Evolutionary conservation across 805 yeast species (phyloP), one percentile per base, ranked within the genome.

Genomic region (Metschnikowia picachoensis): DNA sequence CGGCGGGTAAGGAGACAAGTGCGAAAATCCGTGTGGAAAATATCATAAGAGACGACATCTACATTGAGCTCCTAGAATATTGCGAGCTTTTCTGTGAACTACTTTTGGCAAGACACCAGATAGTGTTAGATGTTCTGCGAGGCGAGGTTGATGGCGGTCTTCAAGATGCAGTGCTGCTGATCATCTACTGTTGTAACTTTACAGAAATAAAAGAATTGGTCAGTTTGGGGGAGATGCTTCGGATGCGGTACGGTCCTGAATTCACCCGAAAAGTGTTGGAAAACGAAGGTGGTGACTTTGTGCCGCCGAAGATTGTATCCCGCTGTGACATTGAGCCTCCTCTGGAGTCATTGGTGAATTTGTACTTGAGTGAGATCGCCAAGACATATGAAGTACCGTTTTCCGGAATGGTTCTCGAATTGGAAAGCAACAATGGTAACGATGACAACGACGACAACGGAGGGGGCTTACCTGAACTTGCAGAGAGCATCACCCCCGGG

Each of bases 1-100:
- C 76, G 8, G 73, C 71, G 36, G 89, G 88, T 7, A 88, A 87
- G 59, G 91, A 87, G 51, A 82, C 84, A 41, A 86, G 90, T 56
- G 96, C 96, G 10, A 77, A 77, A 46, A 88, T 88, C 46, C 67
- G 95, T 41, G 92, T 87, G 3, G 97, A 89, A 61, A 85, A 86
- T 56, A 79, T 89, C 46, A 86, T 90, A 30, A 75, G 91, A 31
- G 92, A 87, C 54, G 97, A 89, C 59, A 79, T 87, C 30, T 79
- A 83, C 57, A 78, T 86, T 17, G 96, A 89, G 65, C 68, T 89
- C 20, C 67, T 89, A 43, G 96, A 90, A 62, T 78, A 79, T 38
- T 64, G 89, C 39, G 96, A 90, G 64, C 68, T 90, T 15, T 87
- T 87, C 61, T 84, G 96, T 59, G 96, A 90, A 64, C 68, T 89